Percentiles rank a stretch among this genome's conserved stretches.
Conservation (phyloP, 495 filamentous ascomycete species). For the Aspergillus affinis region DNA sequence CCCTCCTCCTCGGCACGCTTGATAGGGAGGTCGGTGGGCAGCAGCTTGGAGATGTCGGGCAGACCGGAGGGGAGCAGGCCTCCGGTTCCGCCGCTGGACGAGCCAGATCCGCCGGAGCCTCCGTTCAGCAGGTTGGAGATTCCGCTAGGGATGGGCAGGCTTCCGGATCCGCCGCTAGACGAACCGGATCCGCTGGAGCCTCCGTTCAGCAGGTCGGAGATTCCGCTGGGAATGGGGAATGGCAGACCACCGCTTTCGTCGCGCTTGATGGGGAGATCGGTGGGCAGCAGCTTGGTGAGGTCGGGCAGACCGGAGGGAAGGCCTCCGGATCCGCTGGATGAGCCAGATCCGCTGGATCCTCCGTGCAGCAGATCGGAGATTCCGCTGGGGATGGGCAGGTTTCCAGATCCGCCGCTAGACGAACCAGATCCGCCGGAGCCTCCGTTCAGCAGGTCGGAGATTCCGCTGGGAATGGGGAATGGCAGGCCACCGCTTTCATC, state of each 20-base stretch:
- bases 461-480: not conserved
- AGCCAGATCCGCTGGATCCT: not conserved
- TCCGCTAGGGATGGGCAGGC: not conserved
- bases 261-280: not conserved
- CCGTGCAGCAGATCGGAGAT: not conserved
- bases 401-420: no score
- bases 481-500: not conserved
- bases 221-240: not conserved
- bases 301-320: not conserved
- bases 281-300: not conserved
- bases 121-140: conserved; percentile 2
- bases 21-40: not conserved
- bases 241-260: not conserved
- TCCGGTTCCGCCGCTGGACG: not conserved
- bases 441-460: no score
- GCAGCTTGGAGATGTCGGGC: not conserved
- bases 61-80: conserved; percentile 1
- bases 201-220: conserved; percentile 1
- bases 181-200: not conserved
- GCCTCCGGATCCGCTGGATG: not conserved
- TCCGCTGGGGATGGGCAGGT: no score
- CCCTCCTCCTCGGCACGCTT: no score
- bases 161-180: not conserved
- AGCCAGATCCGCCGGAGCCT: not conserved
- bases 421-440: no score